phyloP scores from a whole-genome alignment of 1,284 basidiomycete species.

The Paramarasmius palmivorus region DNA sequence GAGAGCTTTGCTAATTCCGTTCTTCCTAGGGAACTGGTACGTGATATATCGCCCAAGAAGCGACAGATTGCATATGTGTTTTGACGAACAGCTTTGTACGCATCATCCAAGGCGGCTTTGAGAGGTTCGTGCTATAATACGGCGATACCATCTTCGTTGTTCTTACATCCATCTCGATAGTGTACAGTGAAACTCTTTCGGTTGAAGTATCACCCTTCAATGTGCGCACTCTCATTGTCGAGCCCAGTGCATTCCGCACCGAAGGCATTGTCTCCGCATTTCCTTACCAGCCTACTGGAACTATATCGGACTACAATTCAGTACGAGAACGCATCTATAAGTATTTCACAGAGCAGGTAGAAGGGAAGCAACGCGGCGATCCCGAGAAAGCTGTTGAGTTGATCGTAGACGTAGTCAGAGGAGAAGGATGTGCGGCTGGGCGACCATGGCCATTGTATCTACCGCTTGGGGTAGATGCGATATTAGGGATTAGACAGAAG shows the following conservation, averaged over 20 bases:
- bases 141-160: constrained; percentile 17
- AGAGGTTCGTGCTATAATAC: constrained; percentile 35
- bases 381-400: constrained; percentile 35
- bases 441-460: constrained; percentile 5
- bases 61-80: too few relatives aligned
- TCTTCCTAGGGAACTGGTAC: too few relatives aligned
- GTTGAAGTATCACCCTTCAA: constrained; percentile 39
- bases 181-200: constrained; percentile 46
- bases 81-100: constrained; percentile 40
- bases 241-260: constrained; percentile 54
- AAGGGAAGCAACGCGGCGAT: constrained; percentile 45
- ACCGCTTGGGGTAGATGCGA: background rate
- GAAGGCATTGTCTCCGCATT: too few relatives aligned
- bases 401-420: constrained; percentile 2
- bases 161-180: background rate
- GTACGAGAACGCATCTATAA: constrained; percentile 29
- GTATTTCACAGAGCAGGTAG: constrained; percentile 25
- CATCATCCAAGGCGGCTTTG: constrained; percentile 57
- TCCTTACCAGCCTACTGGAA: too few relatives aligned
- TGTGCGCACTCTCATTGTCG: constrained; percentile 53
- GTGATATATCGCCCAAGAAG: too few relatives aligned
- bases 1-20: background rate
- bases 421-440: constrained; percentile 7
- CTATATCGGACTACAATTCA: constrained; percentile 42
- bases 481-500: background rate